Percentiles rank a stretch among this genome's conserved stretches.
Conservation (phyloP, 202 grass and related monocot species). For the Setaria italica region DNA sequence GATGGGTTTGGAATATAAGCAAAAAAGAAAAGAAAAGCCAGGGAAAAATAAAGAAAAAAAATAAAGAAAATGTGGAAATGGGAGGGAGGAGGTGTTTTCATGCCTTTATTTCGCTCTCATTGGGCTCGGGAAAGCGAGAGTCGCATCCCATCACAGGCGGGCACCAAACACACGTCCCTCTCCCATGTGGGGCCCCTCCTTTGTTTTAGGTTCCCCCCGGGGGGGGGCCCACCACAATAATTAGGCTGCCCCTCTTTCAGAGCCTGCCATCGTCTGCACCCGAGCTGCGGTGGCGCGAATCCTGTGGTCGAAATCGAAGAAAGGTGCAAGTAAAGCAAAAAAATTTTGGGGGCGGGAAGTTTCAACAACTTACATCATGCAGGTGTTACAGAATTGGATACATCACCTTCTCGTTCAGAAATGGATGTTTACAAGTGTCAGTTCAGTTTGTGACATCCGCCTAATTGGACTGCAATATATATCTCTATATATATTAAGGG, state of each 20-base stretch:
- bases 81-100: slow-evolving; percentile 48
- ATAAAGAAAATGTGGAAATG: slow-evolving; percentile 12
- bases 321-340: neutral
- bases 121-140: slow-evolving; percentile 64
- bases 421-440: neutral
- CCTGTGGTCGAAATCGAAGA: neutral
- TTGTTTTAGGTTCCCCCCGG: slow-evolving; percentile 41
- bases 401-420: neutral
- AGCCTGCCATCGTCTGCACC: slow-evolving; percentile 19
- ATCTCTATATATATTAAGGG: neutral
- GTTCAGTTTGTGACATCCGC: neutral
- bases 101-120: slow-evolving; percentile 60
- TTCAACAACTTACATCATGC: neutral
- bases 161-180: slow-evolving; percentile 69
- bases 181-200: slow-evolving; percentile 46
- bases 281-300: neutral
- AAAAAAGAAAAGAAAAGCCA: too few species aligned
- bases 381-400: neutral
- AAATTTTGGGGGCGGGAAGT: too few species aligned
- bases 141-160: slow-evolving; percentile 54
- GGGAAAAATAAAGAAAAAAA: neutral
- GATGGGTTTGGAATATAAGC: neutral
- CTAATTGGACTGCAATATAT: too few species aligned
- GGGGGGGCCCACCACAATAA: slow-evolving; percentile 69
- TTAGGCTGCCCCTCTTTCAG: slow-evolving; percentile 47